Conservation (phyloP, 2,329 filamentous ascomycete genomes). For the Clarireedia hainanense region DNA sequence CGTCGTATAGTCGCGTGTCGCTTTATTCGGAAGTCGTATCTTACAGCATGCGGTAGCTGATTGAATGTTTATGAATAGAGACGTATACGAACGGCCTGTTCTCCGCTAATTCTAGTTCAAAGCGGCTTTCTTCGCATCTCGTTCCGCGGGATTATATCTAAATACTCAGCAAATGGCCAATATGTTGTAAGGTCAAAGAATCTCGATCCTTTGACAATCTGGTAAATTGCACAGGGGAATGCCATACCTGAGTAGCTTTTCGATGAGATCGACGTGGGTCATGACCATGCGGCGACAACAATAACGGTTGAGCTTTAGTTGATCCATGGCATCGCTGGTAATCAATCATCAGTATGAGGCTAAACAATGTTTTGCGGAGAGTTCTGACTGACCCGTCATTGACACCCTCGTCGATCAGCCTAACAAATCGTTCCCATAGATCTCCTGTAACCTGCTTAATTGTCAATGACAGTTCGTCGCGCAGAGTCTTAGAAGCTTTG, state of each 20-base stretch:
- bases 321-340: slow-evolving; percentile 85
- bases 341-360: slow-evolving; percentile 16
- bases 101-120: slow-evolving; percentile 18
- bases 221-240: neutral
- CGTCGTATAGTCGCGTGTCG: neutral
- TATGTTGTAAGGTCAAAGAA: too few species aligned
- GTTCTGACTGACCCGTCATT: slow-evolving; percentile 59
- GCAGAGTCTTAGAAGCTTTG: slow-evolving; percentile 16
- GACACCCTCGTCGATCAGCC: slow-evolving; percentile 72
- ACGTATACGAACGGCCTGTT: slow-evolving; percentile 6
- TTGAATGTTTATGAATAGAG: neutral
- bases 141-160: slow-evolving; percentile 42
- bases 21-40: neutral
- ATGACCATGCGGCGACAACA: slow-evolving; percentile 99
- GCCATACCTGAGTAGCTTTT: slow-evolving; percentile 86
- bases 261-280: slow-evolving; percentile 97
- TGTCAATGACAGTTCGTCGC: slow-evolving; percentile 13
- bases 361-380: neutral
- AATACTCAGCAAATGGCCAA: slow-evolving; percentile 12
- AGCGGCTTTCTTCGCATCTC: slow-evolving; percentile 35
- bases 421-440: slow-evolving; percentile 93
- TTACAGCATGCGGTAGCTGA: neutral
- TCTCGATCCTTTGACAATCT: neutral
- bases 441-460: slow-evolving; percentile 76
- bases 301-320: slow-evolving; percentile 88